Conservation (phyloP, 108 stramenopile genomes). For the Bacterosira constricta region DNA sequence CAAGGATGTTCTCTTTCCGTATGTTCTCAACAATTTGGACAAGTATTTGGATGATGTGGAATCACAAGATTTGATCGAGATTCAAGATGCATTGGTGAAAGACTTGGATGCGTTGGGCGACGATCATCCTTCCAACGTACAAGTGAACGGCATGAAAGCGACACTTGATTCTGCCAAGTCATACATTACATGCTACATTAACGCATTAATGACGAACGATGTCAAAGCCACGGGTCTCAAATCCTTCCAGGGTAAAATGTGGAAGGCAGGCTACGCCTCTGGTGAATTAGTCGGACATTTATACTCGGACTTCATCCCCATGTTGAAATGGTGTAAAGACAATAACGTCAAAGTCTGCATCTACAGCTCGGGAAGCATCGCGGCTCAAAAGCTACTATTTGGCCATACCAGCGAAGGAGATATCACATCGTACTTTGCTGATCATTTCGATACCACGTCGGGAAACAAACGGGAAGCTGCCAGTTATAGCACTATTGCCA, state of each 20-base stretch:
- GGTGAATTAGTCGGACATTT: conserved; percentile 84
- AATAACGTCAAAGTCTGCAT: conserved; percentile 73
- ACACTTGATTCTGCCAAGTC: not conserved
- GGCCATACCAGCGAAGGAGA: conserved; percentile 77
- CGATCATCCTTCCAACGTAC: conserved; percentile 34
- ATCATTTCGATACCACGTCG: conserved; percentile 91
- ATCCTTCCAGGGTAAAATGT: conserved; percentile 87
- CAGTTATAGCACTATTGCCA: conserved; percentile 80
- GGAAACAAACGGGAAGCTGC: conserved; percentile 74
- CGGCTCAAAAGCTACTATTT: conserved; percentile 90
- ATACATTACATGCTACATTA: too few relatives aligned
- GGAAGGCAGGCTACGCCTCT: conserved; percentile 74
- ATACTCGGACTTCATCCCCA: conserved; percentile 79
- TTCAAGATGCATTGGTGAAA: conserved; percentile 23
- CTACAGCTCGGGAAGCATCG: conserved; percentile 86
- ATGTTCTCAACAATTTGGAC: conserved; percentile 55
- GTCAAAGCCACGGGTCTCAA: conserved; percentile 83
- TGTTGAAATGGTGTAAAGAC: conserved; percentile 69
- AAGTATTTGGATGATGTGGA: conserved; percentile 28
- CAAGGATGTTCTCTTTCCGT: conserved; percentile 82
- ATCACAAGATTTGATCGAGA: not conserved
- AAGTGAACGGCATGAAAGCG: not conserved
- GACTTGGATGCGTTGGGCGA: conserved; percentile 26
- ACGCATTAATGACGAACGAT: conserved; percentile 70
- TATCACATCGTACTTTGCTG: conserved; percentile 60